Evolutionary conservation across 371 early-diverging fungal species (phyloP).

Genomic region (Haplosporangium sp.): DNA sequence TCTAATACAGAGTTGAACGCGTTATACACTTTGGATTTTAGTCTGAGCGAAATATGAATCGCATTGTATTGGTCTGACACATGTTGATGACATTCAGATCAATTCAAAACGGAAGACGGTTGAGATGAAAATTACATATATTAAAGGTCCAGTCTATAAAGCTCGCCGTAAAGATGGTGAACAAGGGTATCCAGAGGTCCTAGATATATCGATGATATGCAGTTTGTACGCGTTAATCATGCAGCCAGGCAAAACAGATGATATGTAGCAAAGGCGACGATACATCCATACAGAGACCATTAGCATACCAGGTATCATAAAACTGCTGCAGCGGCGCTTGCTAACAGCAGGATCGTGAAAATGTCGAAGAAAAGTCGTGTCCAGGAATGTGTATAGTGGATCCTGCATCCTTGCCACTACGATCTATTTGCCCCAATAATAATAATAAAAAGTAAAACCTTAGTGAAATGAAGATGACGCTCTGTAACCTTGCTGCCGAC

Average conservation of each 20-base stretch:
- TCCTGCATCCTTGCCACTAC: conserved; percentile 49
- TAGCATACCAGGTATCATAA: conserved; percentile 48
- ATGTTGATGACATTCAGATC: too few species aligned
- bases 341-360: conserved; percentile 21
- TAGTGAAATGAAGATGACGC: neutral
- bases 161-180: conserved; percentile 42
- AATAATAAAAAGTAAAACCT: neutral
- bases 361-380: conserved; percentile 38
- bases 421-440: conserved; percentile 10
- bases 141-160: conserved; percentile 38
- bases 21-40: too few species aligned
- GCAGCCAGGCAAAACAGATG: too few species aligned
- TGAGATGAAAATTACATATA: neutral
- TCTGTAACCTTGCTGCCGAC: too few species aligned
- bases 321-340: conserved; percentile 28
- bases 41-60: too few species aligned
- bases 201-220: neutral
- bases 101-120: too few species aligned
- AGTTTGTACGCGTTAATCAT: neutral
- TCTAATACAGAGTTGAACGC: too few species aligned
- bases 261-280: too few species aligned
- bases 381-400: conserved; percentile 35
- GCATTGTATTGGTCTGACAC: too few species aligned
- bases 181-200: conserved; percentile 49
- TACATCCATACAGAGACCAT: neutral